phyloP scores from a whole-genome alignment of 1,139 yeast genomes.

The Debaryomyces robertsiae region DNA sequence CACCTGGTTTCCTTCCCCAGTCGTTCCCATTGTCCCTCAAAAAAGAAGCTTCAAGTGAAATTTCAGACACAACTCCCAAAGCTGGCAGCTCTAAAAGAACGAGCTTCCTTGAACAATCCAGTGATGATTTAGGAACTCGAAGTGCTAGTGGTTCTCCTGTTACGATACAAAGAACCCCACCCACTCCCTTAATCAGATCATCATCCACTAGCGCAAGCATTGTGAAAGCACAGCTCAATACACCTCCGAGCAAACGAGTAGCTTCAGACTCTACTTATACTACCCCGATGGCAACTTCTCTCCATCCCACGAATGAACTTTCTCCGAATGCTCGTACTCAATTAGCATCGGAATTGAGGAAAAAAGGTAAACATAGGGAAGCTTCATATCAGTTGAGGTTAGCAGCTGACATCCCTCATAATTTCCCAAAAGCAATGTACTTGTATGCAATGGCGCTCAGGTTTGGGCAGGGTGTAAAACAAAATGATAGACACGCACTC shows the following conservation, averaged over 20 bases:
- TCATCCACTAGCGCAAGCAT: conserved; percentile 5
- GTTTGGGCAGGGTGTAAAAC: conserved; percentile 70
- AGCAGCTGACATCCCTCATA: conserved; percentile 61
- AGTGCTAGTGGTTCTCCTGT: not conserved
- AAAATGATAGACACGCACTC: conserved; percentile 58
- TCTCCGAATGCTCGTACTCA: conserved; percentile 48
- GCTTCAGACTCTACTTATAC: conserved; percentile 13
- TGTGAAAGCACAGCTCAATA: conserved; percentile 3
- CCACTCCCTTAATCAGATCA: conserved; percentile 5
- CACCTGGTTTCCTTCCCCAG: conserved; percentile 8
- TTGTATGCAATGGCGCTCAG: conserved; percentile 70
- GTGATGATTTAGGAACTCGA: not conserved
- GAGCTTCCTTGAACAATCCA: conserved; percentile 1
- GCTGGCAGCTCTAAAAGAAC: too few species aligned
- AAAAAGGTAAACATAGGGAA: conserved; percentile 63
- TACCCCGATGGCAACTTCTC: conserved; percentile 19
- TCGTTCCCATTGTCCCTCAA: conserved; percentile 1
- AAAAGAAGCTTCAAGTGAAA: conserved; percentile 12
- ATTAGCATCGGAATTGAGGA: conserved; percentile 56
- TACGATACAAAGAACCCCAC: not conserved
- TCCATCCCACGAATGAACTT: not conserved
- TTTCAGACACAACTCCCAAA: conserved; percentile 1
- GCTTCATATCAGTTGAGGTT: conserved; percentile 69
- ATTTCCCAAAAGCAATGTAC: conserved; percentile 63
- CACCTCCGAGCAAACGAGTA: conserved; percentile 7